A percentile compares a stretch with the other conserved stretches of the same genome.
phyloP scores from a whole-genome alignment of 495 filamentous ascomycete species.

The Poronia punctata region DNA sequence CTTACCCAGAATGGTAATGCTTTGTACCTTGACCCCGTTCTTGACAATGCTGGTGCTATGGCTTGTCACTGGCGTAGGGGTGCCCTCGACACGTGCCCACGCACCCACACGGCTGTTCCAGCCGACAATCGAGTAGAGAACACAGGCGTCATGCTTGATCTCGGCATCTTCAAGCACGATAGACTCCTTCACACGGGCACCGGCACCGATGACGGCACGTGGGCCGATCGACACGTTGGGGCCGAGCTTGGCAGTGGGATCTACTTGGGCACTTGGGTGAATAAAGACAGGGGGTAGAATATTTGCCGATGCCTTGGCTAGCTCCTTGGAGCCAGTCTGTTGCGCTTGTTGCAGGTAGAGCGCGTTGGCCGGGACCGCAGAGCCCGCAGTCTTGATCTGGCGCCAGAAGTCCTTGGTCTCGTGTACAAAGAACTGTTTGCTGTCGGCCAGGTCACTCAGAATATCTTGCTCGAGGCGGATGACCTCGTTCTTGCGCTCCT shows the following conservation, averaged over 20 bases:
- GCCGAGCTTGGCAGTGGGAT: conserved; percentile 92
- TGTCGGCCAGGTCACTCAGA: conserved; percentile 91
- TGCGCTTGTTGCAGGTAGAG: conserved; percentile 94
- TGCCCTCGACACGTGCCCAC: conserved; percentile 97
- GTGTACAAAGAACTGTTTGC: conserved; percentile 95
- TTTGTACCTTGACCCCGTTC: conserved; percentile 97
- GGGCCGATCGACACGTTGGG: conserved; percentile 96
- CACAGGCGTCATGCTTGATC: conserved; percentile 94
- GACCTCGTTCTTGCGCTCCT: conserved; percentile 73
- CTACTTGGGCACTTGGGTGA: conserved; percentile 87
- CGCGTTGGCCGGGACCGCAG: conserved; percentile 93
- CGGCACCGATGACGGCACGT: conserved; percentile 73
- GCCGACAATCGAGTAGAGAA: conserved; percentile 94
- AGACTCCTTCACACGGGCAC: conserved; percentile 88
- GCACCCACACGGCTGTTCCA: conserved; percentile 95
- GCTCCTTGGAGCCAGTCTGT: conserved; percentile 75
- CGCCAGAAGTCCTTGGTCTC: conserved; percentile 99
- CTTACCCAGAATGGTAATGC: conserved; percentile 95
- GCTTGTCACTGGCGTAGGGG: conserved; percentile 78
- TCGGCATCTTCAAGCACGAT: conserved; percentile 94
- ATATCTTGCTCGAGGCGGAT: conserved; percentile 97
- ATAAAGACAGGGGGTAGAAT: conserved; percentile 95
- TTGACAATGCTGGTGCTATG: conserved; percentile 94
- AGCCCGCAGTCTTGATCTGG: conserved; percentile 98
- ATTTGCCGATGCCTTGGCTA: conserved; percentile 76